A percentile compares a stretch with the other conserved stretches of the same genome.
Evolutionary conservation across 257 asterid genomes (phyloP).

Genomic region (Vinca minor): DNA sequence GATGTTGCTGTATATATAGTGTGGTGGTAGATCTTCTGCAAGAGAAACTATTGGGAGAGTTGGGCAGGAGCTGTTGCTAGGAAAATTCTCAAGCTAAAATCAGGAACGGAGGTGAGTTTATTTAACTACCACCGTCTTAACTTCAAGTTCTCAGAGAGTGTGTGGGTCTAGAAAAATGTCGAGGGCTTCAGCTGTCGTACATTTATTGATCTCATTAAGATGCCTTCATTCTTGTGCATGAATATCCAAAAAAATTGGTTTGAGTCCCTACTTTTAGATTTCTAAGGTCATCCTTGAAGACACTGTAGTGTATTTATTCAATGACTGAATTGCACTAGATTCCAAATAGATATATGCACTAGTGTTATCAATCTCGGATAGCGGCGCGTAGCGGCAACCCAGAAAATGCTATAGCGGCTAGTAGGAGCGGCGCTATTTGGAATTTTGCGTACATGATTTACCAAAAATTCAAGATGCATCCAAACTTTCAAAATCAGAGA

Average conservation of each 20-base stretch:
- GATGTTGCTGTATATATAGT: constrained; percentile 38
- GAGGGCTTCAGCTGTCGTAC: constrained; percentile 1
- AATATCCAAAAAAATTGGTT: background rate
- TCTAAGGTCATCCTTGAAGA: background rate
- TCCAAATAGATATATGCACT: background rate
- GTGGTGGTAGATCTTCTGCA: constrained; percentile 99
- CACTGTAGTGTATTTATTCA: background rate
- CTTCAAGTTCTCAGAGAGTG: background rate
- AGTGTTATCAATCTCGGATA: too few species aligned
- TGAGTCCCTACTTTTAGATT: background rate
- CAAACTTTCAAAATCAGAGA: too few species aligned
- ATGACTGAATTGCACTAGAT: background rate
- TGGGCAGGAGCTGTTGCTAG: constrained; percentile 99
- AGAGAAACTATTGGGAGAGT: constrained; percentile 99
- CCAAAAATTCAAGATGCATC: too few species aligned
- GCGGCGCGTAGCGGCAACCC: too few species aligned
- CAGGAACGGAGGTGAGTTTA: constrained; percentile 67
- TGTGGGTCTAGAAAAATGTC: background rate
- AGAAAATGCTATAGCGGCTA: too few species aligned
- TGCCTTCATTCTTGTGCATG: background rate
- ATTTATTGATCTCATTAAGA: background rate
- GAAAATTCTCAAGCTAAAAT: constrained; percentile 67
- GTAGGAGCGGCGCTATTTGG: too few species aligned
- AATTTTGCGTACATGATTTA: too few species aligned
- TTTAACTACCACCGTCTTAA: background rate